A percentile compares a stretch with the other conserved stretches of the same genome.
phyloP scores from a whole-genome alignment of 2,329 filamentous ascomycete species.

The Scedosporium aurantiacum region DNA sequence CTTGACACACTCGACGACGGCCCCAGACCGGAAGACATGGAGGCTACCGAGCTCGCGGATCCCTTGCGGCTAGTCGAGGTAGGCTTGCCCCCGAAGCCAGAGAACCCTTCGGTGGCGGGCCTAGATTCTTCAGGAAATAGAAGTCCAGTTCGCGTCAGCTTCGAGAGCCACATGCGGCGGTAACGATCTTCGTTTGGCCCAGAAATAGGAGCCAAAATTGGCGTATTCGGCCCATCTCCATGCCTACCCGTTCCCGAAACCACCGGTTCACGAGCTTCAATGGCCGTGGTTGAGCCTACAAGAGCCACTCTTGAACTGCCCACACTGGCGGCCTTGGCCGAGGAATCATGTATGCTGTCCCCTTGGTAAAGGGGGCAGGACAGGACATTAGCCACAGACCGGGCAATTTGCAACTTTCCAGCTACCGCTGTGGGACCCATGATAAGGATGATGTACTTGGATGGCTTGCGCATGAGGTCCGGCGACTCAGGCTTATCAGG shows the following conservation, averaged over 20 bases:
- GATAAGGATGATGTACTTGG: background rate
- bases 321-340: constrained; percentile 17
- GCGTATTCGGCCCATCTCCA: too few species aligned
- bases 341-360: constrained; percentile 19
- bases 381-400: constrained; percentile 15
- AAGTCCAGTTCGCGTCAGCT: constrained; percentile 19
- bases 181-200: constrained; percentile 16
- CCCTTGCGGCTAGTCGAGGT: constrained; percentile 16
- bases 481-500: too few species aligned
- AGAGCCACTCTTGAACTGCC: constrained; percentile 3
- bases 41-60: constrained; percentile 14
- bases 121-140: constrained; percentile 21
- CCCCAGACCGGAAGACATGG: background rate
- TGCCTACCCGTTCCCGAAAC: background rate
- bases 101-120: constrained; percentile 18
- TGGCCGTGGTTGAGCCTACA: background rate
- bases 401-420: constrained; percentile 19
- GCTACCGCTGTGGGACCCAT: constrained; percentile 15
- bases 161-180: constrained; percentile 21
- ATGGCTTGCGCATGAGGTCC: too few species aligned
- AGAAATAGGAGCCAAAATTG: too few species aligned
- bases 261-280: background rate
- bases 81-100: constrained; percentile 16
- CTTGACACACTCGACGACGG: background rate
- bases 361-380: constrained; percentile 17